phyloP scores from a whole-genome alignment of 1,139 yeast species.

The Neolecta irregularis region DNA sequence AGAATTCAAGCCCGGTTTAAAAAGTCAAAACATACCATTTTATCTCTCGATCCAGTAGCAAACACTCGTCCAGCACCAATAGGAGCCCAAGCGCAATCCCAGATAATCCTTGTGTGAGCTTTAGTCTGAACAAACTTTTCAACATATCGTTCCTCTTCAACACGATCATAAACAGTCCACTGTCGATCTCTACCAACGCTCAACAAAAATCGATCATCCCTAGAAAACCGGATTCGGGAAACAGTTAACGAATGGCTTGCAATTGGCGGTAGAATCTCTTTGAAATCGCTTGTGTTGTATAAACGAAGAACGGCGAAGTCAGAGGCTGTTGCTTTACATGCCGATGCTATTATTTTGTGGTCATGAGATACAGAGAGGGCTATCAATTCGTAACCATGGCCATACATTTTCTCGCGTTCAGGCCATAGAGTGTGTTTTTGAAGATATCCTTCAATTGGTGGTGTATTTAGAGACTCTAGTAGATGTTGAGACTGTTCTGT shows the following conservation, averaged over 20 bases:
- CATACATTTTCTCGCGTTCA: slow-evolving; percentile 82
- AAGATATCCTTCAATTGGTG: slow-evolving; percentile 78
- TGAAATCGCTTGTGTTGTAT: slow-evolving; percentile 52
- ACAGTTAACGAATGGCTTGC: slow-evolving; percentile 68
- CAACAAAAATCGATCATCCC: slow-evolving; percentile 48
- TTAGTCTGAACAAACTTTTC: slow-evolving; percentile 25
- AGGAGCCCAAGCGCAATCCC: slow-evolving; percentile 60
- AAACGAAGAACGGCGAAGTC: slow-evolving; percentile 77
- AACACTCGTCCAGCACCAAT: slow-evolving; percentile 28
- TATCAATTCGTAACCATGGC: slow-evolving; percentile 91
- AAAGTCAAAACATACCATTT: slow-evolving; percentile 58
- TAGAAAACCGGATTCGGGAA: slow-evolving; percentile 66
- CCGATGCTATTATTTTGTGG: slow-evolving; percentile 57
- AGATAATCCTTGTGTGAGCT: slow-evolving; percentile 81
- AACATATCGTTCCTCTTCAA: slow-evolving; percentile 28
- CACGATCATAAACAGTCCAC: slow-evolving; percentile 58
- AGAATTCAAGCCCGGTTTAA: slow-evolving; percentile 19
- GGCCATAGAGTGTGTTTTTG: slow-evolving; percentile 92
- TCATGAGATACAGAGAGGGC: slow-evolving; percentile 59
- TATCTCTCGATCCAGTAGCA: slow-evolving; percentile 81
- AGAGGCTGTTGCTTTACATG: slow-evolving; percentile 76
- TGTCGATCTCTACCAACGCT: slow-evolving; percentile 87
- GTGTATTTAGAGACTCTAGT: slow-evolving; percentile 28
- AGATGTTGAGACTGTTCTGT: slow-evolving; percentile 16
- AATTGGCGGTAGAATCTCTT: slow-evolving; percentile 33